Evolutionary conservation across 495 filamentous ascomycete genomes (phyloP).

Genomic region (Penicillium paxilli): DNA sequence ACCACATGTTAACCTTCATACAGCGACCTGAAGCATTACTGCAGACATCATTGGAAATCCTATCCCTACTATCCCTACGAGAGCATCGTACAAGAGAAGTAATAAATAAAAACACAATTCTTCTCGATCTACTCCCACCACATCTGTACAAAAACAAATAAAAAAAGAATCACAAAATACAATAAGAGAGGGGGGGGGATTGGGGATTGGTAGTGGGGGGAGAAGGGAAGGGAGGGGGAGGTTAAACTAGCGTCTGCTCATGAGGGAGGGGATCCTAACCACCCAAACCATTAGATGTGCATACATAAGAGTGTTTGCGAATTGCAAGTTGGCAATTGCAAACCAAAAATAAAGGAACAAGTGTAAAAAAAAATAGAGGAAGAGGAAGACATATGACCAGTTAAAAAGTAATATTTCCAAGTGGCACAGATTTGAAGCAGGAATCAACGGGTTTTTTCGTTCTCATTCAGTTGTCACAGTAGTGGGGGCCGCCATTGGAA

Average conservation of each 20-base stretch:
- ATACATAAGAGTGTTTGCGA: not conserved
- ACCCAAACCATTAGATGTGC: conserved; percentile 35
- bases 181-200: conserved; percentile 13
- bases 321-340: conserved; percentile 6
- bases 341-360: not conserved
- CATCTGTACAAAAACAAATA: conserved; percentile 30
- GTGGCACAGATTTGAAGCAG: conserved; percentile 10
- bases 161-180: conserved; percentile 18
- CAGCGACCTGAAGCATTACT: too few relatives aligned
- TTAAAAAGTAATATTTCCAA: conserved; percentile 18
- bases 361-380: not conserved
- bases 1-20: too few relatives aligned
- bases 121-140: conserved; percentile 20
- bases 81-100: too few relatives aligned
- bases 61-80: too few relatives aligned
- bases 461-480: conserved; percentile 26
- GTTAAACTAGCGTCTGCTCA: conserved; percentile 24
- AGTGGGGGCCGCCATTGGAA: conserved; percentile 14
- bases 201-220: too few relatives aligned
- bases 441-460: conserved; percentile 15
- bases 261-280: conserved; percentile 33
- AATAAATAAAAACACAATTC: conserved; percentile 1
- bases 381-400: conserved; percentile 19
- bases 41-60: too few relatives aligned
- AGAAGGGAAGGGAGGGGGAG: conserved; percentile 15